phyloP scores from a whole-genome alignment of 176 grass and related monocot species.

The Tuctoria greenei region DNA sequence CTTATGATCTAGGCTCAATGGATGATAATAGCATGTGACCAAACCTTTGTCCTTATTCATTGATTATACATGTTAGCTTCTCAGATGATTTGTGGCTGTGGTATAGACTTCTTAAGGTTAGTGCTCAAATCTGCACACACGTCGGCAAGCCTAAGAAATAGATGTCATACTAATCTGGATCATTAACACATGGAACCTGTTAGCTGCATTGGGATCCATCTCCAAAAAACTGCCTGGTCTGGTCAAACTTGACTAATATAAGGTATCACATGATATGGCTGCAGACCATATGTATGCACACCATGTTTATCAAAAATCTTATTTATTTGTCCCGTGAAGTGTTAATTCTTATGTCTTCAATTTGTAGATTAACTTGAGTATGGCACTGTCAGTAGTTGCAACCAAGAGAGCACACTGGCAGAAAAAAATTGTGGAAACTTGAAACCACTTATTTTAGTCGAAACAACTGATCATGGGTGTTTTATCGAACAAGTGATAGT shows the following conservation, averaged over 20 bases:
- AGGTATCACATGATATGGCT: background rate
- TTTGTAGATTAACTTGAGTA: background rate
- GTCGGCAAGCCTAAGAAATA: background rate
- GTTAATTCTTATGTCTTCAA: background rate
- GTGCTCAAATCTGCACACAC: background rate
- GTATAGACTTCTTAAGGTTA: too few relatives aligned
- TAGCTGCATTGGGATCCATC: background rate
- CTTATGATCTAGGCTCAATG: background rate
- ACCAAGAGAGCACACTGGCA: too few relatives aligned
- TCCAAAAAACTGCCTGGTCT: background rate
- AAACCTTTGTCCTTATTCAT: background rate
- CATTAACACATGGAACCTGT: background rate
- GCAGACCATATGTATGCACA: background rate
- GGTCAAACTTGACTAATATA: background rate
- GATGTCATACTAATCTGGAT: background rate
- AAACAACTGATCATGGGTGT: background rate
- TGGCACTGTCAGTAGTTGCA: background rate
- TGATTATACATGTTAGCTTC: background rate
- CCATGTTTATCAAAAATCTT: background rate
- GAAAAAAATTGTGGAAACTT: background rate
- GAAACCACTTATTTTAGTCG: background rate
- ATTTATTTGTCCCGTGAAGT: background rate
- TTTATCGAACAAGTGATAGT: background rate
- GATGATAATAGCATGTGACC: background rate
- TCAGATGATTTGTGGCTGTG: background rate